Base-by-base conservation (phyloP, 2,329 filamentous ascomycete species). In the Ceratocystis diversiconidia region DNA sequence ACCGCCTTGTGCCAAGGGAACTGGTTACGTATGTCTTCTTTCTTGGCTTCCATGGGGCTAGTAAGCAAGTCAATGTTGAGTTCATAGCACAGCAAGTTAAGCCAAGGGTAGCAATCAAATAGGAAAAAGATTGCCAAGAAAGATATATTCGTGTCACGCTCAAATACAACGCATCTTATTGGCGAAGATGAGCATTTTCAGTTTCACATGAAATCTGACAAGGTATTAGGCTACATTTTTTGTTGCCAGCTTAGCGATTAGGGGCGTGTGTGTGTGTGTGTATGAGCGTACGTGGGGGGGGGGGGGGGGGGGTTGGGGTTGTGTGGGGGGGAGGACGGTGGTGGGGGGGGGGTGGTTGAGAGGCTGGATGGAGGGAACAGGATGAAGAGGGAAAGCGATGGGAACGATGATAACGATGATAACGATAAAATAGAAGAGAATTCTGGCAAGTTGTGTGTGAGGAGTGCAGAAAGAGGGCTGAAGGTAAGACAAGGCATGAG, bases 91-190 rank as follows among this genome's bases (percentile, higher is more conserved):
- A 22, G 46, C n/a, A 52, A 12, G 32, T 22, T 8, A 64, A 6
- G 50, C 17, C 7, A 17, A 36, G 22, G 12, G 17, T 8, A 36
- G 25, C 17, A 19, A 41, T 41, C 22, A 36, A 43, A 52, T 25
- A 28, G 41, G 15, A 43, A 28, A 36, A 12, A n/a, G 15, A 32
- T 10, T 41, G 30, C 19, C 50, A 36, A 64, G 22, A 44, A n/a
- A 17, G 7, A 3, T 25, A 10, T 10, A 19, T 36, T 36, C 55
- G 25, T 59, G 30, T 36, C 30, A 59, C 52, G 52, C 25, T 36
- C 55, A 59, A 59, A 59, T 59, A 59, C 55, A n/a, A 17, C 15
- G 55, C 55, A 30, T 59, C 28, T 59, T 3, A 59, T 59, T 59
- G 55, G 55, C 55, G 28, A 36, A 36, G 17, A 36, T 59, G 12